phyloP scores from a whole-genome alignment of 78 protist genomes.

The Isochrysis galbana region DNA sequence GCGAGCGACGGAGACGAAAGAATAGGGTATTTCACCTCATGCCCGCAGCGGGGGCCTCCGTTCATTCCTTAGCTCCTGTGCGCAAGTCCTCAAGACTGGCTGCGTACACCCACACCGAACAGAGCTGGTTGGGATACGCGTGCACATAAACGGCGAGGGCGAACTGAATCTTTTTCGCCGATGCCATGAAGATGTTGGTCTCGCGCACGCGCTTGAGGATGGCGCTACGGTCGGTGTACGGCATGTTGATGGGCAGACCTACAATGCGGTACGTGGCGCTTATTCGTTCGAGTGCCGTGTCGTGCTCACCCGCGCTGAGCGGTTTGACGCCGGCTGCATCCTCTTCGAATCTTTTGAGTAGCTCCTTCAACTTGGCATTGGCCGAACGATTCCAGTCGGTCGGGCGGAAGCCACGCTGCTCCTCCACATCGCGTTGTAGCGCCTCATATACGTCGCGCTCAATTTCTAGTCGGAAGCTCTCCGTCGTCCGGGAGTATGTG shows the following conservation, averaged over 20 bases:
- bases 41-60: no score
- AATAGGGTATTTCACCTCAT: no score
- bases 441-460: neutral
- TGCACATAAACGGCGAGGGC: neutral
- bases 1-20: no score
- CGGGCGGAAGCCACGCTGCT: neutral
- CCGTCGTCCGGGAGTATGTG: neutral
- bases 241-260: neutral
- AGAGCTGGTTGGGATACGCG: neutral
- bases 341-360: neutral
- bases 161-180: neutral
- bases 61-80: neutral
- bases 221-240: neutral
- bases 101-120: neutral
- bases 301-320: neutral
- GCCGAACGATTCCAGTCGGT: constrained; percentile 13
- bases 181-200: neutral
- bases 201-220: neutral
- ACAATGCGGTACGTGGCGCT: neutral
- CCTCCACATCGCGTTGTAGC: neutral
- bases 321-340: neutral
- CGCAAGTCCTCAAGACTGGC: neutral
- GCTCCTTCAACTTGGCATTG: neutral
- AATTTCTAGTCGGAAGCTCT: neutral
- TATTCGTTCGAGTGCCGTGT: neutral